Evolutionary conservation across 1,284 basidiomycete genomes (phyloP).

Genomic region (Malassezia obtusa): DNA sequence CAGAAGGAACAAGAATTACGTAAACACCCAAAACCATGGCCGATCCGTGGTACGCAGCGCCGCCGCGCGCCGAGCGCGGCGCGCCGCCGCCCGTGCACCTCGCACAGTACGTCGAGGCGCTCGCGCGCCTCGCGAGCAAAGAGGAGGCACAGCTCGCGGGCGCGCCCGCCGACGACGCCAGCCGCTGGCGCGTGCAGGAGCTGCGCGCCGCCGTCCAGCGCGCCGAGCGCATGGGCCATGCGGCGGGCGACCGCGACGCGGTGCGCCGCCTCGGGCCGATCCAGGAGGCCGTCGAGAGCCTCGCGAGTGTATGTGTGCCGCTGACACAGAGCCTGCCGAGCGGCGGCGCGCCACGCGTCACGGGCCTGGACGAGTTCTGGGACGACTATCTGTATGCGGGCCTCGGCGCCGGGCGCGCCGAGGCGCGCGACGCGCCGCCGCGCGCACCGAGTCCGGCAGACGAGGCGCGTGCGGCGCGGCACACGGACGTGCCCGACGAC

Average conservation of each 20-base stretch:
- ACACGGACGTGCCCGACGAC: not conserved
- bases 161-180: not conserved
- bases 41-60: not conserved
- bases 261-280: not conserved
- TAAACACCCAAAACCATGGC: not conserved
- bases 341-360: not conserved
- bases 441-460: not conserved
- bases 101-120: not conserved
- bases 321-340: not conserved
- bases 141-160: not conserved
- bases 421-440: not conserved
- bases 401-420: not conserved
- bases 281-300: not conserved
- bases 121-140: not conserved
- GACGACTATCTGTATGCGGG: conserved; percentile 17
- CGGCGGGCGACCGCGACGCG: not conserved
- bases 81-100: not conserved
- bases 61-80: not conserved
- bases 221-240: conserved; percentile 5
- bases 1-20: not conserved
- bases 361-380: conserved; percentile 5
- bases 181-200: conserved; percentile 4
- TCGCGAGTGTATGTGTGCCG: not conserved
- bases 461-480: too few relatives aligned
- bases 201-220: conserved; percentile 1